phyloP scores from a whole-genome alignment of 345 rosid genomes.

The Populus nigra region DNA sequence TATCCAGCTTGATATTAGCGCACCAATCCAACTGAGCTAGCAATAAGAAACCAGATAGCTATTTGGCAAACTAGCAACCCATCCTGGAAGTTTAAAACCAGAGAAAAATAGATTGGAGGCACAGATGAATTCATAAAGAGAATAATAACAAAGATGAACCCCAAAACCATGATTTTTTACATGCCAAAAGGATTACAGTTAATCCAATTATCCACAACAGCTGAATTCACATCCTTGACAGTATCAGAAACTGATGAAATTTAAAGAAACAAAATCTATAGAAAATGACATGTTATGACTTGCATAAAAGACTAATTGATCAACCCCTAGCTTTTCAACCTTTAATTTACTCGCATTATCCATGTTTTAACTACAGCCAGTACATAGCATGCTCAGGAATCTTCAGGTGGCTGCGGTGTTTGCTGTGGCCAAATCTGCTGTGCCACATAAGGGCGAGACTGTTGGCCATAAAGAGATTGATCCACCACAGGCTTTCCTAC shows the following conservation, averaged over 20 bases:
- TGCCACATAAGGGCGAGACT: slow-evolving; percentile 21
- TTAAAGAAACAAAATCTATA: not conserved
- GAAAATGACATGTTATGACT: not conserved
- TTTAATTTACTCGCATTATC: not conserved
- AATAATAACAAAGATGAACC: not conserved
- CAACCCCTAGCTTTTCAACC: not conserved
- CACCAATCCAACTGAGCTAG: not conserved
- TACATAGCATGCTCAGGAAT: slow-evolving; percentile 7
- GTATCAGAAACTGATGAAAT: not conserved
- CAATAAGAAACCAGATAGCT: not conserved
- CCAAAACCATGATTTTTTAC: not conserved
- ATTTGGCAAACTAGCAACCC: no score
- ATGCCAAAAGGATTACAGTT: not conserved
- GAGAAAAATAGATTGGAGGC: not conserved
- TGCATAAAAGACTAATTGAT: not conserved
- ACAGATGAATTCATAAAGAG: not conserved
- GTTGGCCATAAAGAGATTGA: slow-evolving; percentile 30
- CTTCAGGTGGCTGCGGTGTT: slow-evolving; percentile 27
- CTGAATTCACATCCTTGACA: slow-evolving; percentile 3
- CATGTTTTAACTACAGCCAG: not conserved
- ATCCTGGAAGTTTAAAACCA: not conserved
- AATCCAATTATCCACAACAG: slow-evolving; percentile 7
- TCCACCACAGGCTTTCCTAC: slow-evolving; percentile 21
- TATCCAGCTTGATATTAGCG: not conserved
- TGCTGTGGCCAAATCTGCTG: slow-evolving; percentile 35